Evolutionary conservation across 2,329 filamentous ascomycete species (phyloP).

Genomic region (Colletotrichum simmondsii): DNA sequence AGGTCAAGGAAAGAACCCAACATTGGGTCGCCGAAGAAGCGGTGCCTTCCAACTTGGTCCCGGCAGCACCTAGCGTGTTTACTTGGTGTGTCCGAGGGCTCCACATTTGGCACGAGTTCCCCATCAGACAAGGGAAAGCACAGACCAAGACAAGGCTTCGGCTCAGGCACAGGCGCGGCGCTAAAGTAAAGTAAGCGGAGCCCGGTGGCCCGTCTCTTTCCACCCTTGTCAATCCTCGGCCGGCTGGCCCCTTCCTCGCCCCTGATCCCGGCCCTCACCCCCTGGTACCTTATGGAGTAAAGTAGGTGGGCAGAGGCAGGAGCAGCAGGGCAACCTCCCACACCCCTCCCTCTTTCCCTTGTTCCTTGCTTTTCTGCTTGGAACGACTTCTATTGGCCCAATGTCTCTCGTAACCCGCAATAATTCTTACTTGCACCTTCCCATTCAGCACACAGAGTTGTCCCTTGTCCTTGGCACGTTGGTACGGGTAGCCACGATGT

Average conservation of each 20-base stretch:
- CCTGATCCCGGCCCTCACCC: constrained; percentile 3
- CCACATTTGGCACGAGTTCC: neutral
- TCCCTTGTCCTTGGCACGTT: constrained; percentile 18
- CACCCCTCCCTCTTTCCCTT: neutral
- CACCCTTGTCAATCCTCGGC: neutral
- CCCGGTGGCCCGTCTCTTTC: constrained; percentile 1
- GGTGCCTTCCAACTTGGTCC: neutral
- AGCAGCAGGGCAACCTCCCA: neutral
- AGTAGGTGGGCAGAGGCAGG: no score
- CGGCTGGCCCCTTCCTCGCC: neutral
- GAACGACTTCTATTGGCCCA: neutral
- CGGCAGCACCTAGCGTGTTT: constrained; percentile 15
- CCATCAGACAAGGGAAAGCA: constrained; percentile 2
- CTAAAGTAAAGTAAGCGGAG: constrained; percentile 19
- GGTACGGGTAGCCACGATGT: constrained; percentile 17
- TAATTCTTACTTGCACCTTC: constrained; percentile 21
- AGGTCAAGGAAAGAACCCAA: neutral
- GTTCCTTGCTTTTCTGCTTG: constrained; percentile 7
- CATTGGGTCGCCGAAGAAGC: neutral
- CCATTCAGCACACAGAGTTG: constrained; percentile 11
- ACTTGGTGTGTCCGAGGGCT: neutral
- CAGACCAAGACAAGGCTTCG: neutral
- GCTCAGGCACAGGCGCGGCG: constrained; percentile 26
- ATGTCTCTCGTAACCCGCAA: constrained; percentile 1
- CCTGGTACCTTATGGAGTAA: neutral